Evolutionary conservation across 2,329 filamentous ascomycete species (phyloP), one percentile per base, ranked within the genome.

Genomic region (Arthrobotrys megalospora): DNA sequence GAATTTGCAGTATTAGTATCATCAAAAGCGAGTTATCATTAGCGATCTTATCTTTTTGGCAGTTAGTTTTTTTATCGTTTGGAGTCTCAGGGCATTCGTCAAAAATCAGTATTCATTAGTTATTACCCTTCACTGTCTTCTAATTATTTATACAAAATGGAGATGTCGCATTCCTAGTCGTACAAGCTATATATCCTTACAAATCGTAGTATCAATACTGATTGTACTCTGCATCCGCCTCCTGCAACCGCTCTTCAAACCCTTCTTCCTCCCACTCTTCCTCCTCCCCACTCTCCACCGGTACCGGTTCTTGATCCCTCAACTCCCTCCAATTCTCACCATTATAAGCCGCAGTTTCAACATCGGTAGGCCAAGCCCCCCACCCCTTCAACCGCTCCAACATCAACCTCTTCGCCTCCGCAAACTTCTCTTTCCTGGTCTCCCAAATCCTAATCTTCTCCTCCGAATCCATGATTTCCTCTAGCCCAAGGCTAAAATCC

Each of bases 301-400:
- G n/a, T 6, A 1, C 34, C 11, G 52, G 24, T 1, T 24, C 43
- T 19, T 24, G n/a, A 41, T 72, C 75, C 34, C 75, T 67, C 75
- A 79, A 58, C 6, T 69, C 69, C 45, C 50, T 55, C 70, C 69
- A 79, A 64, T 75, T 75, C 64, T 65, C 36, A 10, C 76, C 76
- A 45, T 52, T 58, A 47, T 79, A 79, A 21, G 76, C 76, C 55
- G 68, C 64, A 36, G 65, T 64, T 52, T 79, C 76, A n/a, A 38
- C 41, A 53, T 75, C 53, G 10, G 53, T 75, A 16, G 76, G 64
- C 76, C 76, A 79, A n/a, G 52, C 53, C 5, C 76, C 76, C 76
- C 76, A 79, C 21, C 53, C 69, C 16, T 58, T 65, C 64, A 79
- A 70, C 50, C 64, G 28, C 10, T 36, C 34, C 6, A 10, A 32